phyloP scores from a whole-genome alignment of 805 yeast species.

The Wickerhamiella cacticola region DNA sequence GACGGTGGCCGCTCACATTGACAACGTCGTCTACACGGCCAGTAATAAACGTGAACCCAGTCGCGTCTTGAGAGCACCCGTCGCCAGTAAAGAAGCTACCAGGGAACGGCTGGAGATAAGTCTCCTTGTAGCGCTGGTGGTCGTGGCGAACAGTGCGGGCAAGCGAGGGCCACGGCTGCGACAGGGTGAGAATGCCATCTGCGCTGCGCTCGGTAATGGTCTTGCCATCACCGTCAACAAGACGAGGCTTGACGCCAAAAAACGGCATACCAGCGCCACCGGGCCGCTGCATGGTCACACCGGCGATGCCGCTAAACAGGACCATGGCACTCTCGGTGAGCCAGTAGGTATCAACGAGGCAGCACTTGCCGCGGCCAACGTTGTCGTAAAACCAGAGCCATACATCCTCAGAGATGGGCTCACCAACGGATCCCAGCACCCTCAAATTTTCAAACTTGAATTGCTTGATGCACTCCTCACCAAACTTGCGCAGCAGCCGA shows the following conservation, averaged over 20 bases:
- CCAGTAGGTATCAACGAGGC: constrained; percentile 78
- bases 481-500: constrained; percentile 74
- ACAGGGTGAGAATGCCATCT: constrained; percentile 70
- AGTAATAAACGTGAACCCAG: constrained; percentile 74
- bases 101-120: constrained; percentile 72
- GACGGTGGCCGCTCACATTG: constrained; percentile 74
- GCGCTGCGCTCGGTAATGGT: constrained; percentile 58
- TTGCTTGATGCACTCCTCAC: constrained; percentile 56
- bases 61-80: constrained; percentile 77
- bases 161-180: constrained; percentile 73
- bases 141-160: constrained; percentile 74
- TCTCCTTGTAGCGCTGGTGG: constrained; percentile 61
- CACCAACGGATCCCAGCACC: constrained; percentile 90
- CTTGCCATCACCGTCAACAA: constrained; percentile 59
- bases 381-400: constrained; percentile 94
- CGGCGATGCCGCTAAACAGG: constrained; percentile 63
- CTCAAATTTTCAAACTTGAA: constrained; percentile 60
- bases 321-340: constrained; percentile 82
- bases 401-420: constrained; percentile 88
- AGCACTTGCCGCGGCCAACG: constrained; percentile 72
- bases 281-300: constrained; percentile 67
- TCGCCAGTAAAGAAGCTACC: constrained; percentile 80
- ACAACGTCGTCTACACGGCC: constrained; percentile 87
- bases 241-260: constrained; percentile 64
- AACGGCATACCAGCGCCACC: constrained; percentile 79